Evolutionary conservation across 129 eudicot species (phyloP).

Genomic region (Escallonia rubra): DNA sequence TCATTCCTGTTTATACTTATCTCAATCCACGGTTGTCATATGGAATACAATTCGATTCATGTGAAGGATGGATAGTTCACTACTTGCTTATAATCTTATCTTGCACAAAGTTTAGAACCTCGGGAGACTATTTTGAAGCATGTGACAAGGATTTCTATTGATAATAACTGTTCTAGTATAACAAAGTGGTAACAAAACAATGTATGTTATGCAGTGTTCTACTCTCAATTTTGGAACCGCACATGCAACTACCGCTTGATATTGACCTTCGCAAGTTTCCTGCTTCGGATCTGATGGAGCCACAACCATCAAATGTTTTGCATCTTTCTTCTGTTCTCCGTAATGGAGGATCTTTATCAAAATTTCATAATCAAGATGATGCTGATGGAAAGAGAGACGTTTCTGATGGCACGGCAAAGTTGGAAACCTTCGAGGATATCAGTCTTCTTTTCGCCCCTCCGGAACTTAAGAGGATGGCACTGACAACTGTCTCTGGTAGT

Average conservation of each 20-base stretch:
- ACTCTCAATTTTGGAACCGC: conserved; percentile 85
- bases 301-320: conserved; percentile 27
- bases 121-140: background rate
- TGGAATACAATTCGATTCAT: background rate
- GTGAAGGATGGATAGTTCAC: background rate
- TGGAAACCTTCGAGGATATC: conserved; percentile 58
- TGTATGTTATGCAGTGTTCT: conserved; percentile 67
- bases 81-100: background rate
- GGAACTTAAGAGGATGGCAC: conserved; percentile 56
- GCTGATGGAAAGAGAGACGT: conserved; percentile 46
- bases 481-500: conserved; percentile 33
- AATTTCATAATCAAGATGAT: conserved; percentile 39
- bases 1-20: background rate
- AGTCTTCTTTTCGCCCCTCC: conserved; percentile 79
- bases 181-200: background rate
- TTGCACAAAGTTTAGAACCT: background rate
- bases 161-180: background rate
- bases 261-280: conserved; percentile 56
- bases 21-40: background rate
- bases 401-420: conserved; percentile 39
- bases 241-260: conserved; percentile 76
- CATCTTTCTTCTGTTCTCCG: conserved; percentile 26
- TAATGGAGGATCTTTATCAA: conserved; percentile 30
- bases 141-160: background rate
- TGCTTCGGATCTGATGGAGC: conserved; percentile 21